Evolutionary conservation across 352 stramenopile species (phyloP).

Genomic region (Phytophthora multivora): DNA sequence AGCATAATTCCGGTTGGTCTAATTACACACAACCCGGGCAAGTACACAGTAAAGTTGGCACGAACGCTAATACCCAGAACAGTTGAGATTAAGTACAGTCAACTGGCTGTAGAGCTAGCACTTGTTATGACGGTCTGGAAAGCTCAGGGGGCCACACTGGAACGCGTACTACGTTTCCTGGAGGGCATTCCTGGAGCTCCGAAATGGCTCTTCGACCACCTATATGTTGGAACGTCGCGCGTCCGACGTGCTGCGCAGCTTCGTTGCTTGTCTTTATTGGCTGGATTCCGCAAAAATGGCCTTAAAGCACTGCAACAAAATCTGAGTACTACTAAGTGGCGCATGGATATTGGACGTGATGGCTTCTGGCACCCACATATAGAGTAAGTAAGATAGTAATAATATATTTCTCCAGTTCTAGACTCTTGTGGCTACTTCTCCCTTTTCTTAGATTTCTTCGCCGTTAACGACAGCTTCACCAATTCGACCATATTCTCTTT

Average conservation of each 20-base stretch:
- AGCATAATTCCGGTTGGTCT: neutral
- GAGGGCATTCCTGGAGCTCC: neutral
- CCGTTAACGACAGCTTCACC: too few species aligned
- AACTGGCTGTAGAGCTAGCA: neutral
- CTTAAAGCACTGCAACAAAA: too few species aligned
- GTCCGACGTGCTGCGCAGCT: neutral
- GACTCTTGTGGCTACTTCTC: too few species aligned
- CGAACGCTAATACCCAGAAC: neutral
- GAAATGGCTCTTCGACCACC: neutral
- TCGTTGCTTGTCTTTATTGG: neutral
- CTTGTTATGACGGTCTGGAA: neutral
- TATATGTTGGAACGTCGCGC: neutral
- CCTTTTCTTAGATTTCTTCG: too few species aligned
- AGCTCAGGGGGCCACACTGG: neutral
- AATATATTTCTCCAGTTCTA: too few species aligned
- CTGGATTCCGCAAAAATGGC: too few species aligned
- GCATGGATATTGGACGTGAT: too few species aligned
- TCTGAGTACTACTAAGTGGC: too few species aligned
- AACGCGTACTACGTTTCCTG: too few species aligned
- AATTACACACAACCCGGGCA: neutral
- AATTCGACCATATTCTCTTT: too few species aligned
- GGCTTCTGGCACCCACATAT: too few species aligned
- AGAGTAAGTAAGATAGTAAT: too few species aligned
- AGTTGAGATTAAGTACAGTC: neutral
- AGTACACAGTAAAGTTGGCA: neutral